Evolutionary conservation across 1,284 basidiomycete genomes (phyloP), one percentile per base, ranked within the genome.

Genomic region (Cryptococcus floricola): DNA sequence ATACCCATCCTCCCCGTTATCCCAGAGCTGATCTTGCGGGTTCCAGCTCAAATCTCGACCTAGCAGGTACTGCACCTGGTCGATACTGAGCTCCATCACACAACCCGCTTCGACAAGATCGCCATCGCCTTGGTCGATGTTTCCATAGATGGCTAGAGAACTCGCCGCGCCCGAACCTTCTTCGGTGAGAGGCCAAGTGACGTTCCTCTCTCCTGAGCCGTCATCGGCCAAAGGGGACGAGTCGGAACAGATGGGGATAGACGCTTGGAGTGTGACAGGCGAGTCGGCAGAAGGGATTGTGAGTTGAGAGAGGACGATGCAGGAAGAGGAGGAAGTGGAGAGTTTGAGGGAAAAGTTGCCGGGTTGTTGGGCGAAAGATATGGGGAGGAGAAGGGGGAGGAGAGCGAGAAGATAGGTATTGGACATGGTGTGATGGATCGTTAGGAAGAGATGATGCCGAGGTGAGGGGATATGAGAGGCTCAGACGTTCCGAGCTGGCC

Each of bases 1-100:
- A 38, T 19, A 41, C 16, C 38, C 46, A 19, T 13, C 23, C 5
- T 16, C 53, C 16, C 19, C 19, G 37, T 54, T 48, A 41, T 54
- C 53, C 53, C 37, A 54, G 10, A 54, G 39, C 25, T 48, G 19
- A 13, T 39, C 19, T 7, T 48, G 16, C 37, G 38, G 12, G 28
- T 54, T 54, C 53, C 53, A 54, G 16, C 18, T 49, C 46, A 54
- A 14, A 42, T 38, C 48, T 10, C 53, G 16, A 6, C 53, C 53
- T 8, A 54, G 46, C 31, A 54, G 37, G 34, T 54, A 54, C 46
- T 54, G 46, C 16, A 48, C 53, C 39, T 54, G 53, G 16, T 54
- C 47, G 14, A 48, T 34, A 13, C 31, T 31, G 19, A 54, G 37
- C 38, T 54, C 46, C 53, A 54, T 54, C 25, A 54, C 53, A 43